Percentiles rank a stretch among this genome's conserved stretches.
Conservation (phyloP, 2,329 filamentous ascomycete species). For the Paraphoma chrysanthemicola region DNA sequence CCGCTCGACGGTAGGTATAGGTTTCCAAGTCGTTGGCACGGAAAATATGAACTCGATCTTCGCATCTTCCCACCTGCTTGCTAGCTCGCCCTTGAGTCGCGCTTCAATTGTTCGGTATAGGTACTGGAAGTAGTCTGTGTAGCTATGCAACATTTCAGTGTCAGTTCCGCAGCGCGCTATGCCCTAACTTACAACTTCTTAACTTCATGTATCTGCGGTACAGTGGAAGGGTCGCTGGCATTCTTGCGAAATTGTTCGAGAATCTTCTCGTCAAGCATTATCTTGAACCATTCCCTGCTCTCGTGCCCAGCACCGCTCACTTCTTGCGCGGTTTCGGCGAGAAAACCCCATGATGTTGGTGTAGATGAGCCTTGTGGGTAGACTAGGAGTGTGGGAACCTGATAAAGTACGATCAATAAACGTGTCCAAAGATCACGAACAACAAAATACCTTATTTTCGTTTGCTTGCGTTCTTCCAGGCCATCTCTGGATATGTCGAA, state of each 20-base stretch:
- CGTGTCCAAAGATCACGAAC: background rate
- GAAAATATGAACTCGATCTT: constrained; percentile 63
- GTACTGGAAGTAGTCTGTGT: constrained; percentile 56
- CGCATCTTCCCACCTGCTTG: constrained; percentile 48
- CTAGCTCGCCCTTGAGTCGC: constrained; percentile 45
- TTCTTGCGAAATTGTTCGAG: constrained; percentile 30
- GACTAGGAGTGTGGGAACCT: constrained; percentile 58
- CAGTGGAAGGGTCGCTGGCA: constrained; percentile 11
- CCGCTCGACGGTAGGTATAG: constrained; percentile 57
- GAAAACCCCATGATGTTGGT: constrained; percentile 61
- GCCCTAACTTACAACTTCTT: constrained; percentile 47
- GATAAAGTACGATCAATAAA: background rate
- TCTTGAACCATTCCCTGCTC: constrained; percentile 62
- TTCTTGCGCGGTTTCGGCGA: constrained; percentile 51
- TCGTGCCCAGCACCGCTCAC: constrained; percentile 52
- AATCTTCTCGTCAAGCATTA: constrained; percentile 57
- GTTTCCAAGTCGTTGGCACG: constrained; percentile 64
- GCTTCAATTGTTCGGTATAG: constrained; percentile 59
- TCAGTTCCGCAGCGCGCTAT: too few species aligned
- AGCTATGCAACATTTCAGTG: constrained; percentile 53
- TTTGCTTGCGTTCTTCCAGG: constrained; percentile 59
- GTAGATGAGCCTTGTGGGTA: constrained; percentile 50
- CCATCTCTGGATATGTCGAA: constrained; percentile 56
- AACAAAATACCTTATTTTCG: constrained; percentile 56
- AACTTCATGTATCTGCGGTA: constrained; percentile 54